A percentile compares a stretch with the other conserved stretches of the same genome.
These are phyloP conservation scores for Zoysia matrella DNA, from an alignment of 202 grass and related monocot genomes.

Conservation along the genomic window DNA sequence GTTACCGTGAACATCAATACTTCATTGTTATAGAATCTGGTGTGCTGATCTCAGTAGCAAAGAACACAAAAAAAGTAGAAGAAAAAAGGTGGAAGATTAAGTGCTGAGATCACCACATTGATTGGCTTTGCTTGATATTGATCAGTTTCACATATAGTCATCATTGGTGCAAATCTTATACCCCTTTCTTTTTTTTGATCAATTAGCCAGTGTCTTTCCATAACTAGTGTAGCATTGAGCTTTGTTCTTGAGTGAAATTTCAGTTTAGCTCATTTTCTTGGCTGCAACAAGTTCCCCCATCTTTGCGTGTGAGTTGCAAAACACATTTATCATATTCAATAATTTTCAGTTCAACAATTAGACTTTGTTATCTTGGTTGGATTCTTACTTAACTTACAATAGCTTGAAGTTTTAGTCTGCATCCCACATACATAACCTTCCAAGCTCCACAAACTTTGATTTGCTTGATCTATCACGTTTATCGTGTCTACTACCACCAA, in stretches of 20 bases:
- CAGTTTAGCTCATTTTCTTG: neutral
- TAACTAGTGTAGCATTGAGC: neutral
- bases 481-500: conserved; percentile 9
- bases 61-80: neutral
- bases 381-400: conserved; percentile 26
- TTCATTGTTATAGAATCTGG: no score
- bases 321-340: neutral
- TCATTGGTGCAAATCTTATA: conserved; percentile 1
- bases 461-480: conserved; percentile 4
- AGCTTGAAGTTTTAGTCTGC: neutral
- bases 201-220: neutral
- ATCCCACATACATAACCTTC: neutral
- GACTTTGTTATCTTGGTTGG: neutral
- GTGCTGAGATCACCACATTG: neutral
- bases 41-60: no score
- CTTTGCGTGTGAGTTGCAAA: conserved; percentile 14
- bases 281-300: neutral
- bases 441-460: conserved; percentile 23
- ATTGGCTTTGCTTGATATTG: no score
- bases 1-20: no score
- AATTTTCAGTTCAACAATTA: no score
- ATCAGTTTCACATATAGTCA: no score
- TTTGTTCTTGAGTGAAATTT: no score
- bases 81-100: neutral
- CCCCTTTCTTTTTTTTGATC: neutral